phyloP scores from a whole-genome alignment of 306 rosid species.

The Fagus sylvatica region DNA sequence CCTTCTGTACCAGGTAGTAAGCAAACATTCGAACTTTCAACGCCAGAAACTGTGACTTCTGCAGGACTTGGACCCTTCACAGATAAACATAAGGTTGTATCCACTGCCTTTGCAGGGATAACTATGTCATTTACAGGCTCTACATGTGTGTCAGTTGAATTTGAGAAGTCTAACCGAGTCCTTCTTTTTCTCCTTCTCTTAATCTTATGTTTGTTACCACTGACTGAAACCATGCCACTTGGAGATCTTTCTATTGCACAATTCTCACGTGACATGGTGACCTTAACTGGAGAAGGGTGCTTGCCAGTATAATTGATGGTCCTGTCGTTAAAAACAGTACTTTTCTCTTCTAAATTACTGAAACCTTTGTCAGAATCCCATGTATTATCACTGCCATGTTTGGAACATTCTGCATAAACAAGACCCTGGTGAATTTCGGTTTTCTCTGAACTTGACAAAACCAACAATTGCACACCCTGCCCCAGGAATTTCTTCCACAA shows the following conservation, averaged over 20 bases:
- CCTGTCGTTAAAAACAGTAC: constrained; percentile 30
- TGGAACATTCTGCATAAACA: constrained; percentile 31
- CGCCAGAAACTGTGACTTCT: constrained; percentile 40
- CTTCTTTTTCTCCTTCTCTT: constrained; percentile 40
- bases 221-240: constrained; percentile 31
- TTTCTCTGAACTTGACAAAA: constrained; percentile 39
- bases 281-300: constrained; percentile 33
- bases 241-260: constrained; percentile 33
- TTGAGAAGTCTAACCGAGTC: constrained; percentile 40
- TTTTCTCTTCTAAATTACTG: constrained; percentile 35
- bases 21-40: constrained; percentile 42
- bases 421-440: constrained; percentile 32
- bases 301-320: constrained; percentile 24
- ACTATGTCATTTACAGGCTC: constrained; percentile 34
- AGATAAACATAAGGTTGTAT: constrained; percentile 32
- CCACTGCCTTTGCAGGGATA: constrained; percentile 29
- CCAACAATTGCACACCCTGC: constrained; percentile 29
- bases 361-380: constrained; percentile 34
- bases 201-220: constrained; percentile 32
- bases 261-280: constrained; percentile 37
- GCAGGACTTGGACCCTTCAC: constrained; percentile 36
- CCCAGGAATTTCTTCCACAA: constrained; percentile 34
- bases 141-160: constrained; percentile 33
- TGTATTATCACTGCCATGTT: constrained; percentile 29
- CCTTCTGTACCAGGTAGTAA: constrained; percentile 31